Evolutionary conservation across 345 rosid genomes (phyloP), one percentile per base, ranked within the genome.

Genomic region (Nephelium lappaceum): DNA sequence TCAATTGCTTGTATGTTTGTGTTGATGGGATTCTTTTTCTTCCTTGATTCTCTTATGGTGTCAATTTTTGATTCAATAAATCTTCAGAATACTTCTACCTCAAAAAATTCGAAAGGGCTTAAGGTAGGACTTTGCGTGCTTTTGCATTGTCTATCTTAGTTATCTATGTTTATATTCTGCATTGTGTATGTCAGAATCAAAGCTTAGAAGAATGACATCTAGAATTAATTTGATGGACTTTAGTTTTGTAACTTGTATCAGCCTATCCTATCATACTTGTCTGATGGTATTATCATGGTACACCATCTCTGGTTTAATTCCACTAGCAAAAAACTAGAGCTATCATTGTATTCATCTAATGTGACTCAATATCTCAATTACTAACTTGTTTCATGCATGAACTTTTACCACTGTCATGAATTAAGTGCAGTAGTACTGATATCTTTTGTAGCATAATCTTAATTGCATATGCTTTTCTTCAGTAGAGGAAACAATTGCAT

Each of bases 21-120:
- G 5, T 78, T 88, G 77, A 71, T 87, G 69, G 78, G 83, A 72
- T 87, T 88, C 68, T 76, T 93, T 68, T 83, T 92, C 82, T 64
- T 89, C 80, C 85, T 92, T 66, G 99, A 93, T 85, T 84, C 95
- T 47, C 74, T 90, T 65, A 69, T 89, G 90, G 87, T 91, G 42
- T 89, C 96, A 16, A 27, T 93, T 73, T 90, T 85, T 86, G 83
- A 83, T 83, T 90, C 91, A 0, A 76, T 86, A 53, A 73, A 77
- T 77, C 76, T 80, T 41, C 88, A 78, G 19, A 77, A 78, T 78
- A 79, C 82, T 60, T 86, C 97, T 62, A 75, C 79, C 75, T 77
- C 86, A 47, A 80, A 47, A 70, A 79, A 81, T 72, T 73, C 77
- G 7, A 80, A 73, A 67, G 19, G 41, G 55, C 73, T 71, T 58